Evolutionary conservation across 768 basidiomycete genomes (phyloP).

Genomic region (Pleurotus salmoneostramineus): DNA sequence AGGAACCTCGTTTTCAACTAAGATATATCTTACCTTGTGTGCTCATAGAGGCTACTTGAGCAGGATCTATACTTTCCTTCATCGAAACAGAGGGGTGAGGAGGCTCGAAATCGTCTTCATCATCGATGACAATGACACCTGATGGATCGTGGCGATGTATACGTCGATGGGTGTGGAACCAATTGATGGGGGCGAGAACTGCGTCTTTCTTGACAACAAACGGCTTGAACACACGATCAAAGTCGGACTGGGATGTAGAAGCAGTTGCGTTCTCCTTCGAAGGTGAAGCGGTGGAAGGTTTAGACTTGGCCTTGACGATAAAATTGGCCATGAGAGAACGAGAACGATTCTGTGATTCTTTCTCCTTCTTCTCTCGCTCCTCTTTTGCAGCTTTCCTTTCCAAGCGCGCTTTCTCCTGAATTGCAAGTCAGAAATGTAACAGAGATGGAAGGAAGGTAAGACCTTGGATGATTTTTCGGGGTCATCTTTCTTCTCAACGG

Average conservation of each 20-base stretch:
- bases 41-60: constrained; percentile 29
- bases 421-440: neutral
- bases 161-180: constrained; percentile 43
- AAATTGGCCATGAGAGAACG: constrained; percentile 75
- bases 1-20: neutral
- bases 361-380: constrained; percentile 70
- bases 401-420: constrained; percentile 63
- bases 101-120: constrained; percentile 23
- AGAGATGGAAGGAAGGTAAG: neutral
- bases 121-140: constrained; percentile 58
- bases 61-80: neutral
- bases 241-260: constrained; percentile 51
- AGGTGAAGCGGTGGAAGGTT: constrained; percentile 20
- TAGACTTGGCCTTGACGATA: constrained; percentile 61
- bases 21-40: constrained; percentile 32
- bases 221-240: constrained; percentile 72
- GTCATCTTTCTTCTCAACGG: constrained; percentile 24
- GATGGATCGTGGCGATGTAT: constrained; percentile 14
- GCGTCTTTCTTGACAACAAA: constrained; percentile 77
- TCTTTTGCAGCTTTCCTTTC: constrained; percentile 67
- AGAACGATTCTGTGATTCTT: constrained; percentile 69
- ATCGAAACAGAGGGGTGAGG: too few species aligned
- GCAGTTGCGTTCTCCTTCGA: constrained; percentile 27
- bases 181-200: constrained; percentile 68
- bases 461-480: constrained; percentile 61